Base-by-base conservation (phyloP, 1,284 basidiomycete genomes). In the Malassezia globosa region DNA sequence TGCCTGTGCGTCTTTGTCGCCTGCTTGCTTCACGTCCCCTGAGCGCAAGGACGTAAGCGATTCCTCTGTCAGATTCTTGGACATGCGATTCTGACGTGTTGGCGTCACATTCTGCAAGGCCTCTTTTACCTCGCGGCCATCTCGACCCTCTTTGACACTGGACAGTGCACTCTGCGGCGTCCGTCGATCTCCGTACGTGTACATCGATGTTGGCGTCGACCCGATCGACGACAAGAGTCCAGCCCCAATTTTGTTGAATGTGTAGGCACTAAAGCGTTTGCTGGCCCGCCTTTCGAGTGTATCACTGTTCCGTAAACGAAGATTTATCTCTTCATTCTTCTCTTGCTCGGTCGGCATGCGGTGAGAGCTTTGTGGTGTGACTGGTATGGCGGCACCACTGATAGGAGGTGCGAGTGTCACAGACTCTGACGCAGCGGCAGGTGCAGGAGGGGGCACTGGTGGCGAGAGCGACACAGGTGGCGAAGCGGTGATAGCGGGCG, bases 181-280 rank as follows among this genome's bases (percentile, higher is more conserved):
- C 5, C 18, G 37, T 10, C 29, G 26, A 10, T 31, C 37, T 7
- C 21, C 27, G 4, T 36, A 26, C 11, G 45, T 29, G 21, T 26
- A 19, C 10, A 35, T 19, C 5, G 45, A n/a, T 13, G 37, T 25
- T 7, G 45, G 23, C 8, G 34, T 26, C 11, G 42, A 39, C 10
- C 43, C 49, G 4, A 40, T 21, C 13, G 42, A 35, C 4, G 37
- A 21, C 7, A 41, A 26, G 16, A 46, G 21, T 7, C 49, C 49
- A 5, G 65, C 53, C 7, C 87, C 83, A 82, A 97, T 92, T 75
- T 92, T 94, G 58, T 85, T 84, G 65, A 95, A 86, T 44, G 89
- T 87, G 71, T 94, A 97, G 1, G 85, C 85, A 46, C 89, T 95
- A 75, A 92, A 97, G 0, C 92, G 83, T 69, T 96, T 96, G 22